Evolutionary conservation across 441 rosid genomes (phyloP), one percentile per base, ranked within the genome.

Genomic region (Manihot esculenta): DNA sequence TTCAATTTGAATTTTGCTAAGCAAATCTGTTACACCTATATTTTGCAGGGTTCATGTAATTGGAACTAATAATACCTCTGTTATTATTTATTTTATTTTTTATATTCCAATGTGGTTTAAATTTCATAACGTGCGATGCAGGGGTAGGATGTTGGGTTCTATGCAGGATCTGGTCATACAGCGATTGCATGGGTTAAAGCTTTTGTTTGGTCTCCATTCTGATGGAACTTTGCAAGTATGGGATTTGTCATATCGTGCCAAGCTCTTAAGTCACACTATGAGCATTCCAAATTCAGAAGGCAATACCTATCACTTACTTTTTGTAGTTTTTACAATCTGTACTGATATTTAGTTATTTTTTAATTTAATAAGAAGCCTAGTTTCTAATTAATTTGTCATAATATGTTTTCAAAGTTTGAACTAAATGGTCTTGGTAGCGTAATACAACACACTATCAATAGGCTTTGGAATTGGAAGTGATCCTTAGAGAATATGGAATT

Each of bases 201-300:
- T 82, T 64, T 18, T 85, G 58, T 83, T 78, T 80, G 93, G 83
- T 74, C 96, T 92, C 81, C 92, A 96, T 80, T 80, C 83, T 65
- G 93, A 88, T 80, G 93, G 92, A 61, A 72, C 79, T 27, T 49
- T 96, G 76, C 88, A 87, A 71, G 84, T 86, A 20, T 96, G 99
- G 99, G 93, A 96, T 75, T 68, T 87, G 75, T 78, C 73, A 64
- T 75, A 71, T 68, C 80, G 57, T 76, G 82, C 75, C 81, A 92
- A 75, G 79, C 68, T 93, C 73, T 79, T 93, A 68, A 81, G 84
- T 81, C 94, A 90, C 71, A 58, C 74, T 60, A 66, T 90, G 74
- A 76, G 78, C 66, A 74, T 73, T 77, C 86, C 84, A 51, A 78
- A 85, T 78, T 70, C 80, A 61, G 86, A 86, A 79, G 98, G 99